Evolutionary conservation across 106 monocot species (phyloP), one percentile per base, ranked within the genome.

Genomic region (Dendrobium chrysotoxum): DNA sequence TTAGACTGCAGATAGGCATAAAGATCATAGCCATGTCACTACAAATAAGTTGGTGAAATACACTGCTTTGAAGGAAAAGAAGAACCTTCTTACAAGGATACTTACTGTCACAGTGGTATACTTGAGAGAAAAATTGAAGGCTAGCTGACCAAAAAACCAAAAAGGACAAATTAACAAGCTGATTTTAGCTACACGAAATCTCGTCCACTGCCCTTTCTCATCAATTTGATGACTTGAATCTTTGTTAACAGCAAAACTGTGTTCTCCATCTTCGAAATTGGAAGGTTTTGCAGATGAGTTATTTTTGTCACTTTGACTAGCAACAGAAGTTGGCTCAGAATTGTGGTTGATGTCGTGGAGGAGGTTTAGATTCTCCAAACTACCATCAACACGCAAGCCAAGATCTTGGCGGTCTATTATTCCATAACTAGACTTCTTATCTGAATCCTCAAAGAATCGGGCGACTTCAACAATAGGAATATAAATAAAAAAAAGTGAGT

Each of bases 21-120:
- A 68, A 84, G 79, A 54, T 71, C 28, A 71, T 31, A 28, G 31
- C 11, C 10, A 82, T 78, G 30, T 75, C 40, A 18, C 79, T 20
- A 79, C 66, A 66, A 77, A 58, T 47, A 70, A 31, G 61, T 16
- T 72, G 3, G 11, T 64, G 7, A 71, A 40, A 41, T 26, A 28
- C 40, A 82, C 50, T 78, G 38, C 64, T 25, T 16, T 12, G 53
- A 53, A 46, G 13, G 12, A 46, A 75, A 53, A 72, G 35, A 75
- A 54, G 3, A 70, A 45, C 11, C 9, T 26, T 38, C 4, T 68
- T 54, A 16, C 71, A 31, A 77, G 28, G 58, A 55, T 61, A 75
- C 83, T 86, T 83, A 97, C 97, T 44, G 97, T 94, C 28, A 97
- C 97, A 77, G 94, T 97, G 57, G 97, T 97, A 83, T 97, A 97